Percentiles rank a stretch among this genome's conserved stretches.
Evolutionary conservation across 2,329 filamentous ascomycete species (phyloP).

Genomic region (Nigrospora oryzae): DNA sequence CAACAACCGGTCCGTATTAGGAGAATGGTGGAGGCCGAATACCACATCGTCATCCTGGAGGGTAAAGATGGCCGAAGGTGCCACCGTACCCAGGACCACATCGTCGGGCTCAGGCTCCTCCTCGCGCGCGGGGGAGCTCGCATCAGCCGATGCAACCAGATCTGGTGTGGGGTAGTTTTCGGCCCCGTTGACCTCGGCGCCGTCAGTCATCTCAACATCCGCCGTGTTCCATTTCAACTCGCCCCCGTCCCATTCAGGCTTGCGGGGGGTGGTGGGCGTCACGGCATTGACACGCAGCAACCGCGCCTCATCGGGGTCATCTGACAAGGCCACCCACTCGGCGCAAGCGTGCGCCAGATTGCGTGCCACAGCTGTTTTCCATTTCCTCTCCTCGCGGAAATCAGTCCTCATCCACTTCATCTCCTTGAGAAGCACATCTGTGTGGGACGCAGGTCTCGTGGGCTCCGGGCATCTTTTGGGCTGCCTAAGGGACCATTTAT

Average conservation of each 20-base stretch:
- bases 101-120: slow-evolving; percentile 34
- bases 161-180: slow-evolving; percentile 56
- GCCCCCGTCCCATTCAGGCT: slow-evolving; percentile 2
- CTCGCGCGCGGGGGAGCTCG: slow-evolving; percentile 38
- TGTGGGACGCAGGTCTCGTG: slow-evolving; percentile 65
- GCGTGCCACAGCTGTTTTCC: slow-evolving; percentile 77
- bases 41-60: slow-evolving; percentile 75
- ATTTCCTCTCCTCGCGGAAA: slow-evolving; percentile 87
- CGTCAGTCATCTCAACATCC: slow-evolving; percentile 21
- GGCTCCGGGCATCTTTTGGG: slow-evolving; percentile 80
- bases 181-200: slow-evolving; percentile 16
- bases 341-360: slow-evolving; percentile 77
- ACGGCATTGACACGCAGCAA: slow-evolving; percentile 58
- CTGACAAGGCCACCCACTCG: slow-evolving; percentile 57
- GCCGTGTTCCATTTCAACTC: slow-evolving; percentile 1
- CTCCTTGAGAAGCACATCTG: slow-evolving; percentile 80
- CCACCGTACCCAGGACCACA: slow-evolving; percentile 33
- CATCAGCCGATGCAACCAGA: slow-evolving; percentile 54
- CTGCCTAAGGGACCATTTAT: slow-evolving; percentile 89
- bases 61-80: slow-evolving; percentile 75
- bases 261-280: slow-evolving; percentile 31
- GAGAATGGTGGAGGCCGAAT: slow-evolving; percentile 67
- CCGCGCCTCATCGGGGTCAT: slow-evolving; percentile 53
- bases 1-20: slow-evolving; percentile 67
- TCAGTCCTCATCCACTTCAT: slow-evolving; percentile 98